Evolutionary conservation across 148 eudicot genomes (phyloP).

Genomic region (Vaccinium corymbosum): DNA sequence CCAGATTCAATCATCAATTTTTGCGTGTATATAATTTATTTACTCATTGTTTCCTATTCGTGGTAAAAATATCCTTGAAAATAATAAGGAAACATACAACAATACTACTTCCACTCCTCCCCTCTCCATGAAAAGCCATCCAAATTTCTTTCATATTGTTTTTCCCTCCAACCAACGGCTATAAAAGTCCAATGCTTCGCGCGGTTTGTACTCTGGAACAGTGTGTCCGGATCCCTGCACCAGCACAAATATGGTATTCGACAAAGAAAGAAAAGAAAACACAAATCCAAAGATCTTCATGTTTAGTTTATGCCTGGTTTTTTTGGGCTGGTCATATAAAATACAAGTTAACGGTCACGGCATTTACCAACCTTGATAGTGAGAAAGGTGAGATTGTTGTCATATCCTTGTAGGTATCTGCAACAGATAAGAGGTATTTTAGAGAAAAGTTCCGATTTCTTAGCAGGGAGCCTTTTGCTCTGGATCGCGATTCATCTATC

Average conservation of each 20-base stretch:
- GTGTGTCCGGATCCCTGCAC: constrained; percentile 82
- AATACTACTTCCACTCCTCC: not conserved
- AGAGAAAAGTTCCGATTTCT: not conserved
- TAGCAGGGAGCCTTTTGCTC: too few species aligned
- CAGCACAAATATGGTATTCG: constrained; percentile 7
- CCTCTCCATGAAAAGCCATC: not conserved
- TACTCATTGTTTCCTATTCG: not conserved
- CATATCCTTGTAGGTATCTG: constrained; percentile 84
- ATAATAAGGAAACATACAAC: not conserved
- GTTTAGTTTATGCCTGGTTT: not conserved
- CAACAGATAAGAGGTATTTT: constrained; percentile 15
- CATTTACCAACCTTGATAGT: constrained; percentile 66
- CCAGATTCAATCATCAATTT: not conserved
- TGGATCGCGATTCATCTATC: not conserved
- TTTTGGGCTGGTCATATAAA: not conserved
- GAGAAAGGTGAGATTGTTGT: constrained; percentile 73
- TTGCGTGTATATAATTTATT: not conserved
- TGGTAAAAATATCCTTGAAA: not conserved
- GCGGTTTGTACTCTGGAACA: constrained; percentile 80
- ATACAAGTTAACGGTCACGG: not conserved
- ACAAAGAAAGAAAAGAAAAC: not conserved
- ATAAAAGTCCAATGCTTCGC: constrained; percentile 58
- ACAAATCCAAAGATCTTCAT: not conserved
- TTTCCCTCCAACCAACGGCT: constrained; percentile 51
- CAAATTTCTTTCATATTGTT: constrained; percentile 32